A percentile compares a stretch with the other conserved stretches of the same genome.
Conservation (phyloP, 495 filamentous ascomycete species). For the Trichoderma asperelloides region DNA sequence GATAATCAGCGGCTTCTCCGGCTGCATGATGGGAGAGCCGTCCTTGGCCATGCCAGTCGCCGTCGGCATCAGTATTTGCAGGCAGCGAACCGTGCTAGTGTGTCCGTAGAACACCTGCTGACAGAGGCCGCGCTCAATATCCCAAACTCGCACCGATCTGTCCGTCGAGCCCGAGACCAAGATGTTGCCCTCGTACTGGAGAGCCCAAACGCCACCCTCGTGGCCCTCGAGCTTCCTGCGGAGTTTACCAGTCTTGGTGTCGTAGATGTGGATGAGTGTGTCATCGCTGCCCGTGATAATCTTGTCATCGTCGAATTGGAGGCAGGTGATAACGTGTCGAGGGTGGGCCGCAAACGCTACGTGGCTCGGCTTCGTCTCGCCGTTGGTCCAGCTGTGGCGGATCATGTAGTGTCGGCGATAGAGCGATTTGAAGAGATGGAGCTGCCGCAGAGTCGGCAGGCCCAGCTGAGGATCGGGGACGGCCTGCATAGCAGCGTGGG, state of each 20-base stretch:
- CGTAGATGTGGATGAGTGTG: slow-evolving; percentile 96
- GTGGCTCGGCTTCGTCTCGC: slow-evolving; percentile 78
- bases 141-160: slow-evolving; percentile 92
- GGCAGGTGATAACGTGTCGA: slow-evolving; percentile 91
- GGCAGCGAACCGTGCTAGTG: slow-evolving; percentile 90
- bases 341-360: slow-evolving; percentile 94
- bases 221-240: slow-evolving; percentile 80
- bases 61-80: slow-evolving; percentile 88
- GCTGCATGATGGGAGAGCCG: slow-evolving; percentile 78
- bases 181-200: slow-evolving; percentile 92
- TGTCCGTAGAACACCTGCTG: slow-evolving; percentile 95
- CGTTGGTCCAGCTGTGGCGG: slow-evolving; percentile 79
- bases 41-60: slow-evolving; percentile 62
- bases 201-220: slow-evolving; percentile 95
- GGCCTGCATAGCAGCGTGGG: slow-evolving; percentile 68
- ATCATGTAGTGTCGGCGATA: slow-evolving; percentile 89
- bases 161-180: slow-evolving; percentile 96
- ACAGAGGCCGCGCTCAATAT: slow-evolving; percentile 84
- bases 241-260: slow-evolving; percentile 86
- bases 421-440: slow-evolving; percentile 93
- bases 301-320: slow-evolving; percentile 96
- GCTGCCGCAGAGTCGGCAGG: slow-evolving; percentile 61
- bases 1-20: slow-evolving; percentile 87
- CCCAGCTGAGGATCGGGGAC: slow-evolving; percentile 77
- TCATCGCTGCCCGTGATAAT: slow-evolving; percentile 97